Base-by-base conservation (phyloP, 306 rosid species). In the Quercus variabilis region DNA sequence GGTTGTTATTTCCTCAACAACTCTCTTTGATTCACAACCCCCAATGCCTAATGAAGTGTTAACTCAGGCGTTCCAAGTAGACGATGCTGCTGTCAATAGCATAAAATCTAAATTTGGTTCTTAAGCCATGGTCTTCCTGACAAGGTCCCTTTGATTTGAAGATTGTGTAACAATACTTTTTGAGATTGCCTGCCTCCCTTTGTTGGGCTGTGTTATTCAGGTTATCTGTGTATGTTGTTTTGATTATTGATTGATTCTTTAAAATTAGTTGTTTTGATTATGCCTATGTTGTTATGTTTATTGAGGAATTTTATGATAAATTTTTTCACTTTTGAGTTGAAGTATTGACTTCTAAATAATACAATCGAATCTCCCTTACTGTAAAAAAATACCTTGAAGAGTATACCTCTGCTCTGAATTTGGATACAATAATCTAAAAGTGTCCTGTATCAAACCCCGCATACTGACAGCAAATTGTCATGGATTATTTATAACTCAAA, bases 61-160 rank as follows among this genome's bases (percentile, higher is more conserved):
- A 31, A 71, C 80, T 1, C 57, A 86, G 81, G 5, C 88, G 20
- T 82, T 82, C 76, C 88, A 55, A 55, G 81, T 85, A 11, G 83
- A 52, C 17, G 83, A 65, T 4, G 73, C 59, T 15, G 78, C 79
- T 11, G 67, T 87, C 83, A 75, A 78, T 58, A 46, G 21, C 28
- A 87, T 87, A 11, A 83, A 63, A 35, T 87, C 88, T 19, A 87
- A 82, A 79, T 82, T 87, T 43, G 83, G 73, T 21, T 70, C 75
- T 67, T 87, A 71, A 52, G 51, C 15, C 21, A 13, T 21, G 20
- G 70, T 5, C 70, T 64, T 64, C n/a, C 43, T 26, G 43, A 28
- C 6, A 5, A 3, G 54, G 54, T 46, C 14, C 54, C 15, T 6
- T 15, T 33, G 21, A 67, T 19, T 8, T 33, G 26, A 33, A 67